Evolutionary conservation across 2,329 filamentous ascomycete genomes (phyloP), one percentile per base, ranked within the genome.

Genomic region (Colletotrichum sp.): DNA sequence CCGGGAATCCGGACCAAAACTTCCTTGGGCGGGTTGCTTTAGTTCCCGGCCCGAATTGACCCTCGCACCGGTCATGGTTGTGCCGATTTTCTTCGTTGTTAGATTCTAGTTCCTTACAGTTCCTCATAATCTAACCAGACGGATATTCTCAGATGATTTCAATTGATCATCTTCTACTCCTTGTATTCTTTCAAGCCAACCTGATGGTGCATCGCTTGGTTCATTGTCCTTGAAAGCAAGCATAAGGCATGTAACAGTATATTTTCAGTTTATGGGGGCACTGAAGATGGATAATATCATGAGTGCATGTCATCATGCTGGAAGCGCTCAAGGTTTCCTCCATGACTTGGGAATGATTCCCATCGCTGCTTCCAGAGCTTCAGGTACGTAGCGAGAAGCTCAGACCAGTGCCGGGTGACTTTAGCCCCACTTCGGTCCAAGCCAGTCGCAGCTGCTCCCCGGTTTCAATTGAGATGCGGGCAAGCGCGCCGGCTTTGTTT

Each of bases 1-100:
- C 55, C 63, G 60, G 69, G 43, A 72, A 67, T 48, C 60, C 74
- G 74, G 74, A 76, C 66, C 74, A 76, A 75, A 75, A 67, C 52
- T 73, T 76, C 74, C 74, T 71, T 39, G 30, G n/a, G 13, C 71
- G 18, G 57, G 57, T 9, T 74, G 39, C 59, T 16, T 68, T 34
- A 28, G 30, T 55, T 16, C 30, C 70, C 69, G 63, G 73, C 43
- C 73, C 59, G 64, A 73, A 64, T 57, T 36, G n/a, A 21, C 26
- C 12, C 26, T 34, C 21, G 6, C n/a, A 21, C 43, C 8, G 43
- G 21, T 12, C 12, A 14, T 24, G 13, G 13, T 14, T n/a, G 24
- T 9, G 52, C 10, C 6, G 8, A 60, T 14, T 52, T 52, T 55
- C 21, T 24, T 21, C 26, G 68, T 34, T 61, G 9, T 9, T n/a